Conservation (phyloP, 768 basidiomycete species). For the Suillus paluster region DNA sequence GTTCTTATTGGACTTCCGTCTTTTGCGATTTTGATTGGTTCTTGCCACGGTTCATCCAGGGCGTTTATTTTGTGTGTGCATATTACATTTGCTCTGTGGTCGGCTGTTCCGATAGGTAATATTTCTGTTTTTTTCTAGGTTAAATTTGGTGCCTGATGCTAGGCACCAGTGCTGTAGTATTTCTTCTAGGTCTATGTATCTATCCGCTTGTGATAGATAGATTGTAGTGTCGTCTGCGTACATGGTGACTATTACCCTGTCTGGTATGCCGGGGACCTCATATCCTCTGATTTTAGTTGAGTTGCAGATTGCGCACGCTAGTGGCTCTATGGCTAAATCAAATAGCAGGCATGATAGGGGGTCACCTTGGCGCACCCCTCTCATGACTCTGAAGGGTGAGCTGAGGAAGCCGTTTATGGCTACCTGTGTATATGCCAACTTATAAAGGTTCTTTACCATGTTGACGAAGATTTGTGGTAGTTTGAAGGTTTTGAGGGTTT, state of each 20-base stretch:
- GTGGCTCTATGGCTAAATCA: constrained; percentile 35
- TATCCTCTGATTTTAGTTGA: constrained; percentile 27
- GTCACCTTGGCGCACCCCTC: constrained; percentile 42
- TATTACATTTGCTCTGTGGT: background rate
- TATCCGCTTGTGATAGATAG: constrained; percentile 16
- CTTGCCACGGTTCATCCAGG: background rate
- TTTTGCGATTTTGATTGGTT: constrained; percentile 10
- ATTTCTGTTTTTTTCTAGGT: constrained; percentile 26
- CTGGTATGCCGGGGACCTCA: too few species aligned
- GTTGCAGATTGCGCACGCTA: constrained; percentile 28
- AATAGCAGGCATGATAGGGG: constrained; percentile 39
- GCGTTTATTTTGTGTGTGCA: background rate
- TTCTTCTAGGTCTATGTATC: constrained; percentile 8
- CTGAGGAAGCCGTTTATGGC: constrained; percentile 39
- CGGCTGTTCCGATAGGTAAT: constrained; percentile 11
- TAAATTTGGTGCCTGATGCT: constrained; percentile 23
- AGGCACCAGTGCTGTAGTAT: constrained; percentile 20
- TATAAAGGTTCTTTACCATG: constrained; percentile 25
- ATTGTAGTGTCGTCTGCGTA: background rate
- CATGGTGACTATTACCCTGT: background rate
- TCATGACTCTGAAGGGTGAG: background rate
- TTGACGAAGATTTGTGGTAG: too few species aligned
- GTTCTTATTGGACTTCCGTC: constrained; percentile 20
- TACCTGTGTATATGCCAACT: constrained; percentile 28
- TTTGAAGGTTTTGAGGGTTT: too few species aligned